Percentiles rank a stretch among this genome's conserved stretches.
These are phyloP conservation scores for Ceratocystis alfenasii DNA, from an alignment of 2,329 filamentous ascomycete species.

Conservation along the genomic window DNA sequence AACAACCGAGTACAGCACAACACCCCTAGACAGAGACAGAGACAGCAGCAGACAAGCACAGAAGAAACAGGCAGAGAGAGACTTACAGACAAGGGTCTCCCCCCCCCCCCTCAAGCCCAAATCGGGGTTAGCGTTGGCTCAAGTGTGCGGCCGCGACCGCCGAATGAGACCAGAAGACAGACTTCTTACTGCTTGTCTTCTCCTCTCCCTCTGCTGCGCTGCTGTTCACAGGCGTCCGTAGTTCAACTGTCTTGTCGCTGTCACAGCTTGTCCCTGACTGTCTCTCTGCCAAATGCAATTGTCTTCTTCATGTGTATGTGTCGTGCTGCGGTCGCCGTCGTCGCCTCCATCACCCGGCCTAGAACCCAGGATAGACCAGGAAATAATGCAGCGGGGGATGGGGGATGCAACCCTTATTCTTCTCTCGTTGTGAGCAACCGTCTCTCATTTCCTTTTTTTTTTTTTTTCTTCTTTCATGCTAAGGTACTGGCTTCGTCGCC, in stretches of 20 bases:
- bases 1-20: neutral
- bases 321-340: too few relatives aligned
- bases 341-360: too few relatives aligned
- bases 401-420: neutral
- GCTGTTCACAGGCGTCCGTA: too few relatives aligned
- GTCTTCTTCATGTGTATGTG: too few relatives aligned
- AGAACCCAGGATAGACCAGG: too few relatives aligned
- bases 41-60: neutral
- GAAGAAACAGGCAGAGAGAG: neutral
- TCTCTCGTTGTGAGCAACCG: neutral
- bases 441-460: slow-evolving; percentile 8
- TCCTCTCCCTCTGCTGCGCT: neutral
- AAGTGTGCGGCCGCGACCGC: slow-evolving; percentile 15
- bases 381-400: too few relatives aligned
- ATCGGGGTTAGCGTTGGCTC: slow-evolving; percentile 15
- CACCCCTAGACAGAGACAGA: neutral
- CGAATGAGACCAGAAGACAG: slow-evolving; percentile 10
- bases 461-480: neutral
- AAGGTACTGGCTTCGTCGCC: neutral
- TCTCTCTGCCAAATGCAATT: too few relatives aligned
- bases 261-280: too few relatives aligned
- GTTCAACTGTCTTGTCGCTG: too few relatives aligned
- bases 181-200: neutral
- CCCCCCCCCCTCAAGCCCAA: neutral
- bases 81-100: neutral